These are phyloP conservation scores for Ilyonectria mors-panacis DNA, from an alignment of 2,329 filamentous ascomycete genomes.

Conservation along the genomic window DNA sequence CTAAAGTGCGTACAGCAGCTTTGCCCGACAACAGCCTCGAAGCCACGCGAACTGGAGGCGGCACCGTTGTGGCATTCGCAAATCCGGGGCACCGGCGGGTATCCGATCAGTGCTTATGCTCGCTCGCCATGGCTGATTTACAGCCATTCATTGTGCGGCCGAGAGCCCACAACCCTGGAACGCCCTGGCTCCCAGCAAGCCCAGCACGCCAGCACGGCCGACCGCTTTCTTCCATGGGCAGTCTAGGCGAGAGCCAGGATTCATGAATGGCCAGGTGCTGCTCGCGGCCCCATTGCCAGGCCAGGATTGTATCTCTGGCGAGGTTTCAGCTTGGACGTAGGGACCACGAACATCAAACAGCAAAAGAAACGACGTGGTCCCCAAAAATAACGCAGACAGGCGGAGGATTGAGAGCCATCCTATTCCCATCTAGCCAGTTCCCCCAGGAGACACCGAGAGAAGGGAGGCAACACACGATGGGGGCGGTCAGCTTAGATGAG, in stretches of 20 bases:
- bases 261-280: neutral
- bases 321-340: conserved; percentile 27
- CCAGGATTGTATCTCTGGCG: conserved; percentile 15
- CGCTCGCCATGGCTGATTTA: conserved; percentile 8
- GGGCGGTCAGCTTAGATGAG: conserved; percentile 10
- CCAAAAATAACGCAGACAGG: conserved; percentile 26
- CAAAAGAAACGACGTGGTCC: conserved; percentile 17
- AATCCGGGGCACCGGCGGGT: conserved; percentile 44
- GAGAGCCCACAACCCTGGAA: conserved; percentile 10
- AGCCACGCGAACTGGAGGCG: conserved; percentile 23
- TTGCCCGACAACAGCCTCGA: conserved; percentile 29
- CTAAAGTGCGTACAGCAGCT: conserved; percentile 2
- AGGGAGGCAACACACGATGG: neutral
- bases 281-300: conserved; percentile 1
- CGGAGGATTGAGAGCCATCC: conserved; percentile 10
- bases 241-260: conserved; percentile 1
- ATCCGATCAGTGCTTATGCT: conserved; percentile 43
- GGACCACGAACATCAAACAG: conserved; percentile 22
- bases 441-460: neutral
- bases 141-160: conserved; percentile 7
- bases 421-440: neutral
- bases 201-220: neutral
- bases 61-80: conserved; percentile 23
- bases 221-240: conserved; percentile 6
- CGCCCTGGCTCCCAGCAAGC: neutral